Evolutionary conservation across 768 basidiomycete species (phyloP).

Genomic region (Amanita thiersii): DNA sequence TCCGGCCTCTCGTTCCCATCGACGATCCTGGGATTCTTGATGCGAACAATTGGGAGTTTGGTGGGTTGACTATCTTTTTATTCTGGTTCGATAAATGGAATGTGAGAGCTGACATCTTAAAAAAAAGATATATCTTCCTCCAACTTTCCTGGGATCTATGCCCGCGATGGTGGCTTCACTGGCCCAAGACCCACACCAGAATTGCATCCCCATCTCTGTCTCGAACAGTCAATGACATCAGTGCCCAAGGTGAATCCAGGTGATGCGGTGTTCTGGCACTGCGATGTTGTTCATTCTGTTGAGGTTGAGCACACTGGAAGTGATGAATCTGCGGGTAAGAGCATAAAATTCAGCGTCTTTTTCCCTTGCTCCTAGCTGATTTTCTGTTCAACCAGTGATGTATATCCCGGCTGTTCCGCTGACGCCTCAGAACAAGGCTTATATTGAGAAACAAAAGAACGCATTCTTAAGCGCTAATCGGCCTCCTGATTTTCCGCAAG

Average conservation of each 20-base stretch:
- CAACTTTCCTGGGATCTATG: slow-evolving; percentile 45
- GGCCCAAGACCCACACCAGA: slow-evolving; percentile 43
- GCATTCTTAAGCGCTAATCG: slow-evolving; percentile 50
- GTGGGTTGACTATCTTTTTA: slow-evolving; percentile 16
- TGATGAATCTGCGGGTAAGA: slow-evolving; percentile 46
- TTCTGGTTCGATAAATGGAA: not conserved
- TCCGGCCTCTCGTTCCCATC: slow-evolving; percentile 37
- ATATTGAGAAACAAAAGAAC: slow-evolving; percentile 54
- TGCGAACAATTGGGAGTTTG: slow-evolving; percentile 47
- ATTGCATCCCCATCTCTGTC: slow-evolving; percentile 60
- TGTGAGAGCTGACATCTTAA: not conserved
- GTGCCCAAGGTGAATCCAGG: slow-evolving; percentile 67
- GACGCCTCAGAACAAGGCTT: slow-evolving; percentile 52
- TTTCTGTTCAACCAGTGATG: slow-evolving; percentile 41
- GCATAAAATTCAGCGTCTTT: not conserved
- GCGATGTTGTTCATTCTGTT: slow-evolving; percentile 44
- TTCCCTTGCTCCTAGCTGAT: not conserved
- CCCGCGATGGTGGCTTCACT: slow-evolving; percentile 27
- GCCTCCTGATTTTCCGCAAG: slow-evolving; percentile 65
- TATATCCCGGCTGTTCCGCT: slow-evolving; percentile 70
- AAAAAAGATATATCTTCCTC: slow-evolving; percentile 33
- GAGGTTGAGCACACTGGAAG: slow-evolving; percentile 44
- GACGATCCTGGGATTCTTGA: slow-evolving; percentile 35
- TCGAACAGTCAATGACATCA: slow-evolving; percentile 60
- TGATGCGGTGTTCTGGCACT: slow-evolving; percentile 77